Base-by-base conservation (phyloP, 225 moss, liverwort and hornwort species). In the Thuidium tamariscinum region DNA sequence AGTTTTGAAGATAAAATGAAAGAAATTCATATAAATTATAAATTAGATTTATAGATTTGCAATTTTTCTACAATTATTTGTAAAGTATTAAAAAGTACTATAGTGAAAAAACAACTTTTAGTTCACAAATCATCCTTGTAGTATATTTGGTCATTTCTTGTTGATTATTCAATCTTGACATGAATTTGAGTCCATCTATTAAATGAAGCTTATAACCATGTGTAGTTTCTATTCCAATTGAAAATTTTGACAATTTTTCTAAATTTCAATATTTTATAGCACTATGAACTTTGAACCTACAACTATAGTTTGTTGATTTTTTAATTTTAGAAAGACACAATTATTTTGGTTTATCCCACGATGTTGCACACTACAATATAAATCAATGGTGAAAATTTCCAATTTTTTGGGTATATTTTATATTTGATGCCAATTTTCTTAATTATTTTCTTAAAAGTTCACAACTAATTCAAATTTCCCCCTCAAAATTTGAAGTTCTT, bases 231-330 rank as follows among this genome's bases (percentile, higher is more conserved):
- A 68, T 0, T 25, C 5, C 2, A 25, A 25, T 39, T 15, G 14
- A 0, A 41, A 41, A 25, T 69, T 41, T 26, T 26, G 0, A 4
- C 15, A 8, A 8, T 1, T 41, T 1, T 41, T 1, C 0, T 9
- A 69, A 26, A 69, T 41, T 69, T 41, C 69, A 41, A 25, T 41
- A 69, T 41, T 69, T 69, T 14, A 8, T 14, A 41, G 14, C 25
- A 25, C 25, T 41, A 14, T 25, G 7, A 39, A 14, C 2, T 68
- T 68, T 25, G 1, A 2, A 5, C 8, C 13, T 39, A 13, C 18
- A 39, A 68, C 8, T 7, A 39, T 68, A 1, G 25, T 4, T 25
- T 8, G 14, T 68, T 68, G 2, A 22, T 37, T 22, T 36, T 37
- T 0, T 23, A 67, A 23, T 67, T 37, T 37, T 2, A 7, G 1